These are phyloP conservation scores for Paspalum notatum DNA, from an alignment of 176 grass and related monocot genomes.

Conservation along the genomic window DNA sequence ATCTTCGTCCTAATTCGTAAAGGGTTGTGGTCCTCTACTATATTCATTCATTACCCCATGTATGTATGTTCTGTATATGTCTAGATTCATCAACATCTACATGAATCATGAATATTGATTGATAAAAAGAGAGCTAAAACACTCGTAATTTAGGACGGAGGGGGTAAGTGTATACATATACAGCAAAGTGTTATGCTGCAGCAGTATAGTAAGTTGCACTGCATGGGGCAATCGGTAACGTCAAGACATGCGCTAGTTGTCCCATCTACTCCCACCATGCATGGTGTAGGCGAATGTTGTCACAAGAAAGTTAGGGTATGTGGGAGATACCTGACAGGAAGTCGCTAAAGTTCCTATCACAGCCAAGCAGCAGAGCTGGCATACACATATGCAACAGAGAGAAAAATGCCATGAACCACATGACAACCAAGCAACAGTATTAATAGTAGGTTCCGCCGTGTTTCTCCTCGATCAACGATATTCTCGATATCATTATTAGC, in stretches of 20 bases:
- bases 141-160: no score
- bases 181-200: neutral
- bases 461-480: neutral
- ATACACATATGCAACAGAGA: constrained; percentile 20
- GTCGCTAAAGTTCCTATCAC: neutral
- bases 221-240: constrained; percentile 5
- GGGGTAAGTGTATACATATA: neutral
- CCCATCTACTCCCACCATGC: neutral
- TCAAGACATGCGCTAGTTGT: constrained; percentile 26
- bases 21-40: no score
- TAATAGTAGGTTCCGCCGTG: neutral
- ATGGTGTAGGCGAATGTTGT: constrained; percentile 42
- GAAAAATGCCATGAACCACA: constrained; percentile 1
- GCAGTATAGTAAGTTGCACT: neutral
- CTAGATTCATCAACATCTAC: no score
- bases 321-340: constrained; percentile 20
- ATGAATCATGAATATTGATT: no score
- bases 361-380: constrained; percentile 6
- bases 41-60: no score
- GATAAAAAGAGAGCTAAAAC: no score
- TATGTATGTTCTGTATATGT: no score
- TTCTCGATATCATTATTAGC: constrained; percentile 25
- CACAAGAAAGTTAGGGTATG: neutral
- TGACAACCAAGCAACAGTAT: neutral
- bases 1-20: no score